Conservation (phyloP, 768 basidiomycete species). For the Trametes meyenii region DNA sequence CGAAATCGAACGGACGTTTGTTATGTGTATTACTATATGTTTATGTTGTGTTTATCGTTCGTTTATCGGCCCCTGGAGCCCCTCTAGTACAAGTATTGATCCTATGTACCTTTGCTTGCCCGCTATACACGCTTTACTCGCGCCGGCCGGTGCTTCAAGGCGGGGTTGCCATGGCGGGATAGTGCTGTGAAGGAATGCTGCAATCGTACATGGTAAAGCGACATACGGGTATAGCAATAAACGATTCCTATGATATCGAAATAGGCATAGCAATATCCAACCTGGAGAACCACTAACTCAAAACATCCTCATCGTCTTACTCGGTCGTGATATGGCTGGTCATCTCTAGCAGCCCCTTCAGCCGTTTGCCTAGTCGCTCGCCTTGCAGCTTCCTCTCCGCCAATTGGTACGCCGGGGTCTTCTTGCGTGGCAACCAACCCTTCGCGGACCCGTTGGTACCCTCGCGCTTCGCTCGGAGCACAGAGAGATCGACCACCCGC, state of each 20-base stretch:
- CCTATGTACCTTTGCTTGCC: background rate
- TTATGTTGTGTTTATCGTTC: slow-evolving; percentile 13
- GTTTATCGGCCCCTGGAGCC: no score
- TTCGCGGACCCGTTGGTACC: slow-evolving; percentile 46
- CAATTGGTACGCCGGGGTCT: slow-evolving; percentile 81
- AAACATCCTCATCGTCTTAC: background rate
- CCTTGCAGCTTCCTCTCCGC: slow-evolving; percentile 76
- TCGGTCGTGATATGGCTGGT: slow-evolving; percentile 44
- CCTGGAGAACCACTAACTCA: background rate
- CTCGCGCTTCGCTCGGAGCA: slow-evolving; percentile 52
- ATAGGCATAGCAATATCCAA: slow-evolving; percentile 6
- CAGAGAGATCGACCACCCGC: slow-evolving; percentile 83
- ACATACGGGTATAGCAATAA: slow-evolving; percentile 28
- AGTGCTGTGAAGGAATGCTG: background rate
- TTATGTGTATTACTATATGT: slow-evolving; percentile 2
- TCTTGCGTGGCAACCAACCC: slow-evolving; percentile 82
- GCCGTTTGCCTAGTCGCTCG: slow-evolving; percentile 67
- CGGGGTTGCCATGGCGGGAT: no score
- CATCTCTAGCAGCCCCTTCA: slow-evolving; percentile 71
- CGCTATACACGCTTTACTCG: background rate
- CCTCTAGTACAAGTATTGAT: background rate
- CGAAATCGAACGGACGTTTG: no score
- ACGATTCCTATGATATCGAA: slow-evolving; percentile 20
- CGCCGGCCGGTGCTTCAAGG: no score
- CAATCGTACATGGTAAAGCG: background rate